A percentile compares a stretch with the other conserved stretches of the same genome.
phyloP scores from a whole-genome alignment of 2,329 filamentous ascomycete species.

The Colletotrichum spaethianum region DNA sequence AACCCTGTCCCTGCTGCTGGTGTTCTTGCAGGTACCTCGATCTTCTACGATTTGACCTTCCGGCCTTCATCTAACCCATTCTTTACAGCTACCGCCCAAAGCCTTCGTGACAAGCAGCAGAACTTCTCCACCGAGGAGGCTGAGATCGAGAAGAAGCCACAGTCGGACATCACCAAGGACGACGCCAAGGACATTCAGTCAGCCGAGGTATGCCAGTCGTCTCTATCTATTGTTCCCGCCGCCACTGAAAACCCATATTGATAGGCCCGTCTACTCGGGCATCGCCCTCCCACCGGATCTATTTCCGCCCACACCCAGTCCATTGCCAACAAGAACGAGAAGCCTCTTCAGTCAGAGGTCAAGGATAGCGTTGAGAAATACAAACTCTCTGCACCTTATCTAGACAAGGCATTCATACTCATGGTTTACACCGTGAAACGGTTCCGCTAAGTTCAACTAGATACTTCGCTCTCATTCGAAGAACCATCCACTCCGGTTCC shows the following conservation, averaged over 20 bases:
- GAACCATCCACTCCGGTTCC: background rate
- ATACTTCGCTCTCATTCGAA: background rate
- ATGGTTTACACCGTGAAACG: background rate
- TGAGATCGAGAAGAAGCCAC: constrained; percentile 13
- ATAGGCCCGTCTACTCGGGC: background rate
- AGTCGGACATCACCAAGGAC: constrained; percentile 12
- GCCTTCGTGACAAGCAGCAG: constrained; percentile 15
- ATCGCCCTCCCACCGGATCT: background rate
- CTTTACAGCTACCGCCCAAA: background rate
- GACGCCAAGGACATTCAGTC: constrained; percentile 5
- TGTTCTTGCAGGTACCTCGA: background rate
- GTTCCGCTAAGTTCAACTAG: background rate
- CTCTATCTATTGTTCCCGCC: background rate
- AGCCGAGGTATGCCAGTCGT: background rate
- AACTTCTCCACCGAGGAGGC: background rate
- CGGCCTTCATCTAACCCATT: background rate
- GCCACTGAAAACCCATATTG: background rate
- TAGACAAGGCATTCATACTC: background rate
- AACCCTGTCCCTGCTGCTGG: background rate
- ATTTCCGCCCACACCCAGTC: background rate
- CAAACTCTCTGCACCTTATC: background rate
- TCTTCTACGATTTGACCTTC: too few species aligned
- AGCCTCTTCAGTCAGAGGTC: background rate
- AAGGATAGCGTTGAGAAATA: background rate
- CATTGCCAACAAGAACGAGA: background rate